Evolutionary conservation across 495 filamentous ascomycete genomes (phyloP).

Genomic region (Neohortaea acidophila): DNA sequence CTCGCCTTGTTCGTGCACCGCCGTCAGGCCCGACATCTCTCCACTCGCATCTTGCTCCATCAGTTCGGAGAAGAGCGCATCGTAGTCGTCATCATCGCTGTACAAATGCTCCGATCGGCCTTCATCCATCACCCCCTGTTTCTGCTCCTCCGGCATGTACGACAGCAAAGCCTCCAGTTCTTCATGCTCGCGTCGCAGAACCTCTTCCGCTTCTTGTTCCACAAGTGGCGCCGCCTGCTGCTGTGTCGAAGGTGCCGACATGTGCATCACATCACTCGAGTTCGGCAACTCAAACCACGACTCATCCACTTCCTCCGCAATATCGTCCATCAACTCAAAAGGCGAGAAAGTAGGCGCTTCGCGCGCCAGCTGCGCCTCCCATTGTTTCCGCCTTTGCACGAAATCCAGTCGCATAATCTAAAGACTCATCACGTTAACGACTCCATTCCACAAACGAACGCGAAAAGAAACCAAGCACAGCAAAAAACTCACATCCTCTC

Average conservation of each 20-base stretch:
- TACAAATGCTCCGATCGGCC: conserved; percentile 27
- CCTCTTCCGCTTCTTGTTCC: conserved; percentile 29
- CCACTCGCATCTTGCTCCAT: conserved; percentile 3
- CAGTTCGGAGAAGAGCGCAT: conserved; percentile 39
- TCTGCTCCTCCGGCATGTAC: conserved; percentile 27
- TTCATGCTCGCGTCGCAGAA: conserved; percentile 39
- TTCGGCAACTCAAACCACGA: conserved; percentile 1
- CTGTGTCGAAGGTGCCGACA: conserved; percentile 20
- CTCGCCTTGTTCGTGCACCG: background rate
- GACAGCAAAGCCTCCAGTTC: conserved; percentile 45
- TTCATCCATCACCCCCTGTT: conserved; percentile 2
- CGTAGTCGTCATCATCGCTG: conserved; percentile 39
- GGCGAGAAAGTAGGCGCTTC: conserved; percentile 24
- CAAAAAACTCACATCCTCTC: conserved; percentile 40
- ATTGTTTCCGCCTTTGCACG: conserved; percentile 30
- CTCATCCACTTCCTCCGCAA: conserved; percentile 9
- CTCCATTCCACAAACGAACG: background rate
- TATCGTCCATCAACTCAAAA: conserved; percentile 27
- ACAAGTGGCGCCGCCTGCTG: conserved; percentile 29
- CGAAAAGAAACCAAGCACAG: conserved; percentile 4
- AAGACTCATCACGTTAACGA: background rate
- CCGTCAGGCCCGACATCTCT: background rate
- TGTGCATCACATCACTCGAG: conserved; percentile 32
- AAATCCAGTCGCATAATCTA: conserved; percentile 36
- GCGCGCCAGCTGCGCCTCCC: conserved; percentile 31